phyloP scores from a whole-genome alignment of 768 basidiomycete genomes.

The Leucocoprinus sp. region DNA sequence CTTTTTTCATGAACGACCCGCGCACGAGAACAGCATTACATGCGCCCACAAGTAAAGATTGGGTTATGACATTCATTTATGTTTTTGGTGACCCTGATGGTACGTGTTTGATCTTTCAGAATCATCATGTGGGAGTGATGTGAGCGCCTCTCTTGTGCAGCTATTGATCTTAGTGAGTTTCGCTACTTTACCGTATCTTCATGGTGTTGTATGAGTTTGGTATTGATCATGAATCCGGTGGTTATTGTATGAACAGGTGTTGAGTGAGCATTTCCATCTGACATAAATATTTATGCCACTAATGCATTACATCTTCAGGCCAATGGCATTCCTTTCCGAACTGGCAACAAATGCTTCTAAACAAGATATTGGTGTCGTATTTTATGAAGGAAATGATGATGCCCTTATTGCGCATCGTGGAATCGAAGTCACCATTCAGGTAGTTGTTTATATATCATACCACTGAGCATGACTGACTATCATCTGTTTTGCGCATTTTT shows the following conservation, averaged over 20 bases:
- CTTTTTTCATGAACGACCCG: constrained; percentile 56
- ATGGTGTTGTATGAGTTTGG: background rate
- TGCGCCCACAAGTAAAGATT: constrained; percentile 53
- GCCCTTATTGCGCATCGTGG: constrained; percentile 54
- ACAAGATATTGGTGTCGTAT: constrained; percentile 41
- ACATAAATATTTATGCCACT: background rate
- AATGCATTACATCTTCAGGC: constrained; percentile 26
- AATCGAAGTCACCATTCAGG: constrained; percentile 58
- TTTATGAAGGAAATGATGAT: constrained; percentile 68
- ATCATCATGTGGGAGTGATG: constrained; percentile 1
- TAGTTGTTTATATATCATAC: constrained; percentile 14
- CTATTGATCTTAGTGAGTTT: constrained; percentile 29
- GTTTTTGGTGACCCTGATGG: constrained; percentile 29
- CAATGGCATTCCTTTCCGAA: constrained; percentile 56
- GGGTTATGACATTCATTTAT: constrained; percentile 29
- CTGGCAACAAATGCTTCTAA: constrained; percentile 58
- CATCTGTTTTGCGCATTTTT: no score
- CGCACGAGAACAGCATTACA: constrained; percentile 54
- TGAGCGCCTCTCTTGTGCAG: constrained; percentile 11
- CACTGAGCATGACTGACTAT: background rate
- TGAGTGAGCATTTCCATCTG: constrained; percentile 20
- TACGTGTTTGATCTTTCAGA: constrained; percentile 15
- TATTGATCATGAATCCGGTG: background rate
- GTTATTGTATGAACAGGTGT: constrained; percentile 18
- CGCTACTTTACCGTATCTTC: background rate